Evolutionary conservation across 441 rosid species (phyloP).

Genomic region (Croton setiger): DNA sequence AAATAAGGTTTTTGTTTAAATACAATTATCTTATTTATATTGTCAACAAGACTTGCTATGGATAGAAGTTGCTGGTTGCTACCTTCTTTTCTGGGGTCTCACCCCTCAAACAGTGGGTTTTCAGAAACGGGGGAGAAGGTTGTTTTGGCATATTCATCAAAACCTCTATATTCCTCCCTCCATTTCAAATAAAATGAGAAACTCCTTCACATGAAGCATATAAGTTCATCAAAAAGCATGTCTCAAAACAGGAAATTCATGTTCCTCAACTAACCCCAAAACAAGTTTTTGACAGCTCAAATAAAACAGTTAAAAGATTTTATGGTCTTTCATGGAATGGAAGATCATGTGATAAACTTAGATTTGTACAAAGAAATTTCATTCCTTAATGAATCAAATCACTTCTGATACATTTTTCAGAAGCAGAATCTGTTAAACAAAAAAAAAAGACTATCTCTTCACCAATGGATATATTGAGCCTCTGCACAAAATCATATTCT

Average conservation of each 20-base stretch:
- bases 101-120: too few species aligned
- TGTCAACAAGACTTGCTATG: too few species aligned
- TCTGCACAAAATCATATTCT: constrained; percentile 24
- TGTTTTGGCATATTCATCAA: too few species aligned
- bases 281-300: not conserved
- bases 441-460: constrained; percentile 23
- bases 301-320: not conserved
- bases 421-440: constrained; percentile 16
- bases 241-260: not conserved
- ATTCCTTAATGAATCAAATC: constrained; percentile 5
- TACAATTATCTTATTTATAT: too few species aligned
- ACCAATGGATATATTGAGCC: constrained; percentile 5
- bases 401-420: constrained; percentile 6
- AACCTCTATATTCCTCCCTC: too few species aligned
- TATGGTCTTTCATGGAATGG: not conserved
- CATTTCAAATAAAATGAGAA: too few species aligned
- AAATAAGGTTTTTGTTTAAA: too few species aligned
- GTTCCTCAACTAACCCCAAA: not conserved
- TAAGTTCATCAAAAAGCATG: not conserved
- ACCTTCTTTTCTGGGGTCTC: too few species aligned
- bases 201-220: not conserved
- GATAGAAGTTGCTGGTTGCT: too few species aligned
- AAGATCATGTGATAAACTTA: not conserved
- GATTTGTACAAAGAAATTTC: constrained; percentile 7
- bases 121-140: too few species aligned